phyloP scores from a whole-genome alignment of 768 basidiomycete species.

The Pisolithus marmoratus region DNA sequence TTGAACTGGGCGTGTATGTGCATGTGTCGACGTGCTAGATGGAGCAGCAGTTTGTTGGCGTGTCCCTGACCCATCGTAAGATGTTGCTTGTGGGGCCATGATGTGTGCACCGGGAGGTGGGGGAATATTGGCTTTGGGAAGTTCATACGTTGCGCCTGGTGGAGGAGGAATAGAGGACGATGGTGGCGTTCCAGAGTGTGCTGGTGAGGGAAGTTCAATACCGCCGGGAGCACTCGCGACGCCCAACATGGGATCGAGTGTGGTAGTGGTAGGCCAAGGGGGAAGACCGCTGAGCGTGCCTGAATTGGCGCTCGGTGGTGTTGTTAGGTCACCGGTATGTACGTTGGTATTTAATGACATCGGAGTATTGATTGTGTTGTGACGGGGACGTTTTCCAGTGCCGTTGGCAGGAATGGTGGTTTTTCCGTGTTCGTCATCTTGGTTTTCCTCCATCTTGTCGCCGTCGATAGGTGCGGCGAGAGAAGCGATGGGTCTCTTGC shows the following conservation, averaged over 20 bases:
- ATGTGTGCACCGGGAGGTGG: constrained; percentile 17
- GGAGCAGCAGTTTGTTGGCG: not conserved
- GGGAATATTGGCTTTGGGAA: constrained; percentile 6
- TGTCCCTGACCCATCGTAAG: constrained; percentile 9
- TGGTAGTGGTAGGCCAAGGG: constrained; percentile 27
- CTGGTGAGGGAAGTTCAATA: constrained; percentile 21
- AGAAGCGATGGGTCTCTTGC: constrained; percentile 56
- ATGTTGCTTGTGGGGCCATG: constrained; percentile 7
- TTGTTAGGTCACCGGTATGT: constrained; percentile 9
- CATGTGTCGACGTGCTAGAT: not conserved
- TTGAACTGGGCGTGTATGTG: not conserved
- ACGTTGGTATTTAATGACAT: constrained; percentile 10
- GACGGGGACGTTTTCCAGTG: constrained; percentile 22
- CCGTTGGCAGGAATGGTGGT: constrained; percentile 4
- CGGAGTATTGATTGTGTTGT: constrained; percentile 20
- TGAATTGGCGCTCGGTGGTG: constrained; percentile 13
- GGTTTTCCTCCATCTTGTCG: constrained; percentile 23
- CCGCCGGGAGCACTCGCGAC: constrained; percentile 29
- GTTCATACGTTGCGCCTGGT: constrained; percentile 8
- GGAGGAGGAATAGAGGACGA: constrained; percentile 8
- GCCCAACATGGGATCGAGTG: constrained; percentile 26
- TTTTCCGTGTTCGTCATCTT: constrained; percentile 14
- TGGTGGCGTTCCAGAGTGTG: constrained; percentile 4
- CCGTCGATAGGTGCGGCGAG: constrained; percentile 17
- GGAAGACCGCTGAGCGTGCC: constrained; percentile 25